phyloP scores from a whole-genome alignment of 768 basidiomycete genomes.

The Goffeauzyma gilvescens region DNA sequence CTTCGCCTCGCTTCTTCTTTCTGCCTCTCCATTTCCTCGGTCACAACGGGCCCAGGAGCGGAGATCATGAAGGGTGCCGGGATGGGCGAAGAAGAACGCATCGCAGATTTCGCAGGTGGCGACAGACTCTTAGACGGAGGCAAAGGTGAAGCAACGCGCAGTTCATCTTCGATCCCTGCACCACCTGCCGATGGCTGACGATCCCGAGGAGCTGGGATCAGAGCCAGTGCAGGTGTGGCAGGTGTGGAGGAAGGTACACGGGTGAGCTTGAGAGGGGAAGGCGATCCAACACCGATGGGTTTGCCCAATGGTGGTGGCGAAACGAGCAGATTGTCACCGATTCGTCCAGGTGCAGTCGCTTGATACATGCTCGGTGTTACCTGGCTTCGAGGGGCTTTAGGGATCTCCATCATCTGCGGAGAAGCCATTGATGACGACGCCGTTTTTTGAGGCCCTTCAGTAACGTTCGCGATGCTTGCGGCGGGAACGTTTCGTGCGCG shows the following conservation, averaged over 20 bases:
- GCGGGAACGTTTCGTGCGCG: constrained; percentile 4
- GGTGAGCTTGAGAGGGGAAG: too few relatives aligned
- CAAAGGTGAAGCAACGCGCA: constrained; percentile 19
- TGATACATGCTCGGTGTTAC: constrained; percentile 23
- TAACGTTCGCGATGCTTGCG: constrained; percentile 2
- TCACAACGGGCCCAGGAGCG: constrained; percentile 24
- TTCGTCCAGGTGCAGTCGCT: constrained; percentile 11
- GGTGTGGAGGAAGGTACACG: too few relatives aligned
- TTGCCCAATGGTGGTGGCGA: constrained; percentile 10
- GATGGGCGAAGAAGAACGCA: constrained; percentile 21
- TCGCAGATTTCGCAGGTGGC: constrained; percentile 28
- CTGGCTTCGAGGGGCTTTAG: constrained; percentile 28
- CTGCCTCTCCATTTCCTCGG: constrained; percentile 9
- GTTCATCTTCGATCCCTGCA: too few relatives aligned
- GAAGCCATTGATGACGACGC: neutral
- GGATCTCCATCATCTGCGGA: constrained; percentile 28
- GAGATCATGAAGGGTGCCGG: constrained; percentile 23
- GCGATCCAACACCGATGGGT: too few relatives aligned
- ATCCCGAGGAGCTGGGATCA: too few relatives aligned
- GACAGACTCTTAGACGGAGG: constrained; percentile 22
- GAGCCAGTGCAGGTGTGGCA: too few relatives aligned
- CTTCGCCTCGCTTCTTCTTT: too few relatives aligned
- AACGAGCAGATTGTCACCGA: constrained; percentile 6
- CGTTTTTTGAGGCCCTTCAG: neutral
- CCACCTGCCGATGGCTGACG: too few relatives aligned